Evolutionary conservation across 23 red algal species (phyloP).

Genomic region (Porphyridium purpureum): DNA sequence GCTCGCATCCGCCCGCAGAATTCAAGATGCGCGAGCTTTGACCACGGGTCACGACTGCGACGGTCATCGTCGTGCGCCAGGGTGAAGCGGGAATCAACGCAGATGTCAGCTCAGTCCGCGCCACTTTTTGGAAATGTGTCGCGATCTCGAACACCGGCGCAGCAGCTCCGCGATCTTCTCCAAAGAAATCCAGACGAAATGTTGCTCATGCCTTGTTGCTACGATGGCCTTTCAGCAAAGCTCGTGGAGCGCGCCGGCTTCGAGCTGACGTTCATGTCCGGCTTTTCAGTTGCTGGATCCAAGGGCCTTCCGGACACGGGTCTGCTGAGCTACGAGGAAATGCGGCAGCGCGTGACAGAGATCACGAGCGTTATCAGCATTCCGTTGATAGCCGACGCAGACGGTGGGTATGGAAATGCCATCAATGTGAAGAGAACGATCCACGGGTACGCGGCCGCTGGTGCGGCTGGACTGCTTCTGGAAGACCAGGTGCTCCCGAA

Average conservation of each 20-base stretch:
- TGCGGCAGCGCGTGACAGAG: constrained; percentile 16
- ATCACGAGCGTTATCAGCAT: constrained; percentile 39
- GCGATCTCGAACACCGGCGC: neutral
- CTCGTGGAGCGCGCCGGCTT: constrained; percentile 50
- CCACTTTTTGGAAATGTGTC: neutral
- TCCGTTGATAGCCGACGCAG: constrained; percentile 72
- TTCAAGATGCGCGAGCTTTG: no score
- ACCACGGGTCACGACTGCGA: no score
- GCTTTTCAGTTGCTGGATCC: constrained; percentile 54
- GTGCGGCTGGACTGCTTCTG: constrained; percentile 66
- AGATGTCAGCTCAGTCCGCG: no score
- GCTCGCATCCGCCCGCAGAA: no score
- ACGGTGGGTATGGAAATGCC: constrained; percentile 79
- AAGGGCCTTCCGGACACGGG: constrained; percentile 81
- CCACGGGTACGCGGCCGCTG: constrained; percentile 35
- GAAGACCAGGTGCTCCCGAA: constrained; percentile 91
- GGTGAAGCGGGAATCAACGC: no score
- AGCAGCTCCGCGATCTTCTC: constrained; percentile 8
- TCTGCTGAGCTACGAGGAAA: constrained; percentile 55
- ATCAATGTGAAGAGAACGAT: constrained; percentile 71
- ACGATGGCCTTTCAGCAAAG: constrained; percentile 67
- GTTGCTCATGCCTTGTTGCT: constrained; percentile 75
- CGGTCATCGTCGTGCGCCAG: no score
- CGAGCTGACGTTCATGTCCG: constrained; percentile 75
- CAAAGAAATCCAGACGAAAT: neutral